Conservation (phyloP, 495 filamentous ascomycete species). For the Penicillium lagena region DNA sequence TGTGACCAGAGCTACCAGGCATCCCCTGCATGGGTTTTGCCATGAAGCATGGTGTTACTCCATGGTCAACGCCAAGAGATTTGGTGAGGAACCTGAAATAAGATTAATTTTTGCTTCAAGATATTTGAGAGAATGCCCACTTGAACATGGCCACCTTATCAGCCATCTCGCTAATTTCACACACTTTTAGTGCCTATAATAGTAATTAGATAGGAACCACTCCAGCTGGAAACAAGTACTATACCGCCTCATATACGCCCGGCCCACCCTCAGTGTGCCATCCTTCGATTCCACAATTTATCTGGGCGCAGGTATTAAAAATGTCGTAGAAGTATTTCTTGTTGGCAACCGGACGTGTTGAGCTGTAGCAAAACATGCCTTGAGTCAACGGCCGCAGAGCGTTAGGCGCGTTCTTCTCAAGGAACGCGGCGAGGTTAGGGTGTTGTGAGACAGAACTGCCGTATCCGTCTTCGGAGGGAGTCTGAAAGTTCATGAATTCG, state of each 20-base stretch:
- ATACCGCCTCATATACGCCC: constrained; percentile 81
- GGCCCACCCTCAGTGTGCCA: constrained; percentile 94
- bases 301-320: constrained; percentile 66
- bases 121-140: constrained; percentile 25
- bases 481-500: constrained; percentile 87
- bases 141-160: constrained; percentile 85
- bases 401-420: constrained; percentile 59
- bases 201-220: background rate
- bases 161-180: constrained; percentile 69
- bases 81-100: constrained; percentile 62
- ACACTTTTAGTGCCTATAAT: constrained; percentile 59
- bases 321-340: constrained; percentile 88
- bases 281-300: constrained; percentile 74
- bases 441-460: constrained; percentile 39
- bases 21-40: constrained; percentile 83
- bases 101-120: background rate
- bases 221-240: constrained; percentile 1
- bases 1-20: constrained; percentile 86
- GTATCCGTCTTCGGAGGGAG: constrained; percentile 43
- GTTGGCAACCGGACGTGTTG: constrained; percentile 79
- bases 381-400: constrained; percentile 68
- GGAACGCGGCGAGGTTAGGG: constrained; percentile 59
- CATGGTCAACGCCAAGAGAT: constrained; percentile 68
- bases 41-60: constrained; percentile 94
- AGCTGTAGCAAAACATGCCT: constrained; percentile 90